These are phyloP conservation scores for Pseudogymnoascus sp. DNA, from an alignment of 2,329 filamentous ascomycete genomes.

Conservation along the genomic window DNA sequence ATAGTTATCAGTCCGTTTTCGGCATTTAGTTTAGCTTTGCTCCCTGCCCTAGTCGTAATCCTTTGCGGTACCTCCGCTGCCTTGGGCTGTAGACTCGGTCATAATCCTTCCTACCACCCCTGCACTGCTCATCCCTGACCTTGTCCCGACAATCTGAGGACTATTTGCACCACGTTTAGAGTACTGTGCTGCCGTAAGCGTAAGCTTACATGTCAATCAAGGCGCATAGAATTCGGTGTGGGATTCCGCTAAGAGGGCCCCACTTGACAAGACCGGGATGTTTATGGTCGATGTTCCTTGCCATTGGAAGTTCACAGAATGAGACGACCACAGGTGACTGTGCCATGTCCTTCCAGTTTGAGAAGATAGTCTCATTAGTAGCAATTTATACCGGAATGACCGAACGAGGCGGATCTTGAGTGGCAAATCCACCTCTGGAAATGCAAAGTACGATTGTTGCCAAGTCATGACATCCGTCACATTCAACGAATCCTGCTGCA, in stretches of 20 bases:
- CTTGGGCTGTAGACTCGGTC: not conserved
- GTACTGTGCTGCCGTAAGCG: not conserved
- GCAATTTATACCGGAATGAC: not conserved
- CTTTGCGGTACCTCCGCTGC: not conserved
- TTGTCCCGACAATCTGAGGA: not conserved
- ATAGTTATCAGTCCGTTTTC: not conserved
- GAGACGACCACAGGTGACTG: not conserved
- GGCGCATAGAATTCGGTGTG: not conserved
- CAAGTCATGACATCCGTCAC: not conserved
- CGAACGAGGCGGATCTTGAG: not conserved
- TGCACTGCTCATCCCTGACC: not conserved
- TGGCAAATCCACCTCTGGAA: not conserved
- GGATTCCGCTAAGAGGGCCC: not conserved
- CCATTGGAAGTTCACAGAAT: not conserved
- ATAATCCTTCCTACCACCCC: not conserved
- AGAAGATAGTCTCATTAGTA: not conserved
- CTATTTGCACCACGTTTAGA: not conserved
- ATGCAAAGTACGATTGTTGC: not conserved
- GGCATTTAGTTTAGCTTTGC: not conserved
- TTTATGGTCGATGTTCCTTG: not conserved
- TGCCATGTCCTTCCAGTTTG: not conserved
- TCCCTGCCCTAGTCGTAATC: not conserved
- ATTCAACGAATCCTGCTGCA: not conserved
- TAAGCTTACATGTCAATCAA: not conserved
- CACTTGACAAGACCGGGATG: not conserved